Conservation (phyloP, 202 grass and related monocot genomes). For the Digitaria exilis region DNA sequence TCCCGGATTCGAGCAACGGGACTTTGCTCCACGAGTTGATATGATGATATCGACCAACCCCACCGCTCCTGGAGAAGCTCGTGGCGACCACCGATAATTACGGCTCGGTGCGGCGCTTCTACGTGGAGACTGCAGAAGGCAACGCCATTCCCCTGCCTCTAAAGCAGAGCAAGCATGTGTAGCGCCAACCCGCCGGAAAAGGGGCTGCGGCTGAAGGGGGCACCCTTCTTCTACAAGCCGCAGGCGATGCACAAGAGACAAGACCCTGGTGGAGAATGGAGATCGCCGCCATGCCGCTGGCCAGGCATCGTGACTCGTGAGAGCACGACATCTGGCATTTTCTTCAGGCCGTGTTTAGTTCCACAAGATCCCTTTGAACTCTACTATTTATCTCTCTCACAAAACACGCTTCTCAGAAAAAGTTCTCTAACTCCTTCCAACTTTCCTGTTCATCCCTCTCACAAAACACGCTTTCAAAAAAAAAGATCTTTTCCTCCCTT, state of each 20-base stretch:
- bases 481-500: too few relatives aligned
- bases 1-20: too few relatives aligned
- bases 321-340: neutral
- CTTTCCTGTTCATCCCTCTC: too few relatives aligned
- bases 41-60: too few relatives aligned
- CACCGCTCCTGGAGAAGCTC: conserved; percentile 79
- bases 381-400: too few relatives aligned
- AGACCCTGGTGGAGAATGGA: conserved; percentile 70
- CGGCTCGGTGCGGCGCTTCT: conserved; percentile 78
- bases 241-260: conserved; percentile 93
- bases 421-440: too few relatives aligned
- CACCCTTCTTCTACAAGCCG: conserved; percentile 94
- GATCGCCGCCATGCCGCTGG: conserved; percentile 53
- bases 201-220: conserved; percentile 71
- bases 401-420: too few relatives aligned
- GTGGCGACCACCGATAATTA: conserved; percentile 66
- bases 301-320: conserved; percentile 44
- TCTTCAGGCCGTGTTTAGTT: too few relatives aligned
- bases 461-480: too few relatives aligned
- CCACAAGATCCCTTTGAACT: too few relatives aligned
- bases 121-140: conserved; percentile 83
- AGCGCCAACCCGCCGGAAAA: conserved; percentile 66
- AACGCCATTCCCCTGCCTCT: conserved; percentile 70
- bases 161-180: conserved; percentile 83
- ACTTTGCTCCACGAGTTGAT: too few relatives aligned